Evolutionary conservation across 2,329 filamentous ascomycete genomes (phyloP).

Genomic region (Clonostachys rhizophaga): DNA sequence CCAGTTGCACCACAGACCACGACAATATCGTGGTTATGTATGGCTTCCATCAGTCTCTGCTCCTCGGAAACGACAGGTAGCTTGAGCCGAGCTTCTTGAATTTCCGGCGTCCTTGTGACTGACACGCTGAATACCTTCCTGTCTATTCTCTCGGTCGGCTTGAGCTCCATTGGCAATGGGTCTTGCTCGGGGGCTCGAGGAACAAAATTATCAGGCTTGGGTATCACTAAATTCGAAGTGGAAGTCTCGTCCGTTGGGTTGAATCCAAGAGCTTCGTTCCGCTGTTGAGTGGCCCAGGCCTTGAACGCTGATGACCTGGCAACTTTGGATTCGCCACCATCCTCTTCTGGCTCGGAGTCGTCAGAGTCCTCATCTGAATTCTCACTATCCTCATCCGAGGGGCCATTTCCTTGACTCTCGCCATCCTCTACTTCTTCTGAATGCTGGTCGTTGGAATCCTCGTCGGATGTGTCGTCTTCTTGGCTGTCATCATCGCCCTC

Average conservation of each 20-base stretch:
- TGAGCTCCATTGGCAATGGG: slow-evolving; percentile 62
- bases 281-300: slow-evolving; percentile 81
- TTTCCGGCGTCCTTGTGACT: slow-evolving; percentile 64
- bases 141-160: slow-evolving; percentile 51
- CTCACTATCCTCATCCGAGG: slow-evolving; percentile 7
- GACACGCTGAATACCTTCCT: slow-evolving; percentile 74
- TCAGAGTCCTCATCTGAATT: slow-evolving; percentile 10
- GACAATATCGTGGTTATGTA: slow-evolving; percentile 85
- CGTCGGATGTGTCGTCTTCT: slow-evolving; percentile 12
- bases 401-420: slow-evolving; percentile 12
- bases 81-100: slow-evolving; percentile 73
- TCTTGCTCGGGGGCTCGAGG: slow-evolving; percentile 67
- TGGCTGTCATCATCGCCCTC: slow-evolving; percentile 16
- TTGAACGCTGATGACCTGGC: slow-evolving; percentile 71
- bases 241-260: slow-evolving; percentile 33
- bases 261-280: slow-evolving; percentile 77
- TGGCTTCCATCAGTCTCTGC: slow-evolving; percentile 96
- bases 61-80: slow-evolving; percentile 92
- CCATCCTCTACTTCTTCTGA: slow-evolving; percentile 13
- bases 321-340: slow-evolving; percentile 17
- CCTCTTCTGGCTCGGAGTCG: slow-evolving; percentile 20
- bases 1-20: slow-evolving; percentile 94
- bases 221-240: slow-evolving; percentile 42
- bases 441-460: background rate
- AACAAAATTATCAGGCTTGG: slow-evolving; percentile 56